Percentiles rank a stretch among this genome's conserved stretches.
phyloP scores from a whole-genome alignment of 2,329 filamentous ascomycete species.

The Aspergillus sp. region DNA sequence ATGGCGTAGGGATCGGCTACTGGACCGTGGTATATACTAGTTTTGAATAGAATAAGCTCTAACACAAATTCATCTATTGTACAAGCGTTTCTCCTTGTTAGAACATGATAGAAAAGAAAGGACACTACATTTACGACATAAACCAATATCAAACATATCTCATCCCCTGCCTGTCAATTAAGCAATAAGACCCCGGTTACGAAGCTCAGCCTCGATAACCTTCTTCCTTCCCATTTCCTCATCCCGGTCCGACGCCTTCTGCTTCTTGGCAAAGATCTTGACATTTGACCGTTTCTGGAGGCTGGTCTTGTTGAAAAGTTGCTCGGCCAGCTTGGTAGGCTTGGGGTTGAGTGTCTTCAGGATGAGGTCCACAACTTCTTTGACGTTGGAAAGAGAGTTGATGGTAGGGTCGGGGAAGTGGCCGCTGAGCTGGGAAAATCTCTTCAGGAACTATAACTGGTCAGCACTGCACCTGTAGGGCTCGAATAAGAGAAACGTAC shows the following conservation, averaged over 20 bases:
- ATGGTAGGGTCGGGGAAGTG: slow-evolving; percentile 67
- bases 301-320: slow-evolving; percentile 43
- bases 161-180: slow-evolving; percentile 4
- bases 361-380: slow-evolving; percentile 50
- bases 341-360: slow-evolving; percentile 27
- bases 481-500: slow-evolving; percentile 46
- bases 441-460: slow-evolving; percentile 63
- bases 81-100: slow-evolving; percentile 11
- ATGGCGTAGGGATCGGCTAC: slow-evolving; percentile 6
- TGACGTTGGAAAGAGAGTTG: slow-evolving; percentile 48
- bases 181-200: slow-evolving; percentile 55
- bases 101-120: slow-evolving; percentile 3
- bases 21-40: slow-evolving; percentile 2
- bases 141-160: background rate
- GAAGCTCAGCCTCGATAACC: slow-evolving; percentile 65
- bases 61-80: slow-evolving; percentile 11
- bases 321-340: slow-evolving; percentile 55
- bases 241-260: slow-evolving; percentile 67
- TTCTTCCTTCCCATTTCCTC: slow-evolving; percentile 69
- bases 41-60: background rate
- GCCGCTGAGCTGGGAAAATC: slow-evolving; percentile 73
- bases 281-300: slow-evolving; percentile 62
- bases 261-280: slow-evolving; percentile 54
- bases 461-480: background rate
- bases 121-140: background rate